phyloP scores from a whole-genome alignment of 768 basidiomycete species.

The Boletus reticulatus region DNA sequence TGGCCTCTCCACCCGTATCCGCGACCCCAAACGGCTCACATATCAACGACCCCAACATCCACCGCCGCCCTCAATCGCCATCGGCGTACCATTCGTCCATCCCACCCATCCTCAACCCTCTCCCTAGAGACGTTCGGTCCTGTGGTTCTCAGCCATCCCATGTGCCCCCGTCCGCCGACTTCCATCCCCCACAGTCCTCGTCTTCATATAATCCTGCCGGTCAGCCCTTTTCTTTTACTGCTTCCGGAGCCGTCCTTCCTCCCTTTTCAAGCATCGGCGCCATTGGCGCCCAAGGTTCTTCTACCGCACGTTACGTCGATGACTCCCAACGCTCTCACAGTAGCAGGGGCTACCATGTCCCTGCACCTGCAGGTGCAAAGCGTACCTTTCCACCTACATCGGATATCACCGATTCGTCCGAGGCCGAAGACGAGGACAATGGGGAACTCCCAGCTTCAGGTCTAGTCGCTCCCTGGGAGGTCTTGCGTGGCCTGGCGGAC shows the following conservation, averaged over 20 bases:
- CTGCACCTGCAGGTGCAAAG: slow-evolving; percentile 46
- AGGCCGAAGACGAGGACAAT: slow-evolving; percentile 79
- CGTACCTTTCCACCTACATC: slow-evolving; percentile 61
- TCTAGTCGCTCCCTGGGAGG: slow-evolving; percentile 85
- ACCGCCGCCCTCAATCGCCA: slow-evolving; percentile 32
- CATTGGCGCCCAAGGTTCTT: slow-evolving; percentile 50
- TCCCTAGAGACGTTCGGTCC: slow-evolving; percentile 32
- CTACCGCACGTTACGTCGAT: slow-evolving; percentile 59
- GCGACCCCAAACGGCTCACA: slow-evolving; percentile 39
- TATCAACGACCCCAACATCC: slow-evolving; percentile 19
- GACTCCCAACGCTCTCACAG: slow-evolving; percentile 30
- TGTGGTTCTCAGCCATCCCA: slow-evolving; percentile 34
- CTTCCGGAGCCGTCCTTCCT: slow-evolving; percentile 56
- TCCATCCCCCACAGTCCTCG: slow-evolving; percentile 42
- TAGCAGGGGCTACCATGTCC: slow-evolving; percentile 31
- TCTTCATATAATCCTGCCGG: slow-evolving; percentile 42
- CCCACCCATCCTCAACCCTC: slow-evolving; percentile 30
- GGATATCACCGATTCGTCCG: slow-evolving; percentile 75
- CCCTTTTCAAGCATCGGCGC: slow-evolving; percentile 69
- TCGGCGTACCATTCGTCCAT: slow-evolving; percentile 27
- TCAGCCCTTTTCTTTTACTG: slow-evolving; percentile 32
- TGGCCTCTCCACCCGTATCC: slow-evolving; percentile 45
- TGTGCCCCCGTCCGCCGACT: slow-evolving; percentile 29
- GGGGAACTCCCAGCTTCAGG: slow-evolving; percentile 80
- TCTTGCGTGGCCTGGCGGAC: slow-evolving; percentile 75